A percentile compares a stretch with the other conserved stretches of the same genome.
These are phyloP conservation scores for Bombardia bombarda DNA, from an alignment of 495 filamentous ascomycete species.

Conservation along the genomic window DNA sequence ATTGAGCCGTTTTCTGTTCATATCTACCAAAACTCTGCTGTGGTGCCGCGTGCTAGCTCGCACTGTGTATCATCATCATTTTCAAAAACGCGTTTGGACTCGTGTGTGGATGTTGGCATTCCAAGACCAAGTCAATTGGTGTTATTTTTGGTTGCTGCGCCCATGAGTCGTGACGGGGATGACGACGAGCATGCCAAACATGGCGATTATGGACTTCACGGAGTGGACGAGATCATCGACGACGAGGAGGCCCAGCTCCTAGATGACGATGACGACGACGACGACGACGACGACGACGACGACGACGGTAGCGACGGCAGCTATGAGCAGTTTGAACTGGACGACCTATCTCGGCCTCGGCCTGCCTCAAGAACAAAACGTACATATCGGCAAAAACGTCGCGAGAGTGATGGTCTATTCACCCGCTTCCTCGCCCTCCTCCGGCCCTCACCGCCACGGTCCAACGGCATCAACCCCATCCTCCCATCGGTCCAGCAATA, in stretches of 20 bases:
- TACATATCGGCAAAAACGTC: too few relatives aligned
- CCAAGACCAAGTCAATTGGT: too few relatives aligned
- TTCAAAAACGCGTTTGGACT: too few relatives aligned
- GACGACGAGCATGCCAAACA: not conserved
- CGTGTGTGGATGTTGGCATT: too few relatives aligned
- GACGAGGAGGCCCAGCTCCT: constrained; percentile 22
- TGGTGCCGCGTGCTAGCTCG: not conserved
- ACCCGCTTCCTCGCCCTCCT: constrained; percentile 7
- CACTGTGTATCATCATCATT: too few relatives aligned
- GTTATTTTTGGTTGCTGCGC: not conserved
- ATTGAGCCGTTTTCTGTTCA: not conserved
- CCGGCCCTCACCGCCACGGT: constrained; percentile 9
- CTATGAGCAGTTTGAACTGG: constrained; percentile 15
- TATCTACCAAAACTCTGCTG: not conserved
- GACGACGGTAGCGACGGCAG: constrained; percentile 11
- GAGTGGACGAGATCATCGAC: not conserved
- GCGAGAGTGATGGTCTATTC: too few relatives aligned
- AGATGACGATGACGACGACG: constrained; percentile 2
- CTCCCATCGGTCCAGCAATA: constrained; percentile 59
- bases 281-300: constrained; percentile 13
- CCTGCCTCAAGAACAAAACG: too few relatives aligned
- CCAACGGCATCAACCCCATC: constrained; percentile 49
- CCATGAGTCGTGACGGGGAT: not conserved
- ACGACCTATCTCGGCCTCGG: constrained; percentile 1
- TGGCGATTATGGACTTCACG: not conserved